Percentiles rank a stretch among this genome's conserved stretches.
These are phyloP conservation scores for Coemansia biformis DNA, from an alignment of 192 early-diverging fungal genomes.

Conservation along the genomic window DNA sequence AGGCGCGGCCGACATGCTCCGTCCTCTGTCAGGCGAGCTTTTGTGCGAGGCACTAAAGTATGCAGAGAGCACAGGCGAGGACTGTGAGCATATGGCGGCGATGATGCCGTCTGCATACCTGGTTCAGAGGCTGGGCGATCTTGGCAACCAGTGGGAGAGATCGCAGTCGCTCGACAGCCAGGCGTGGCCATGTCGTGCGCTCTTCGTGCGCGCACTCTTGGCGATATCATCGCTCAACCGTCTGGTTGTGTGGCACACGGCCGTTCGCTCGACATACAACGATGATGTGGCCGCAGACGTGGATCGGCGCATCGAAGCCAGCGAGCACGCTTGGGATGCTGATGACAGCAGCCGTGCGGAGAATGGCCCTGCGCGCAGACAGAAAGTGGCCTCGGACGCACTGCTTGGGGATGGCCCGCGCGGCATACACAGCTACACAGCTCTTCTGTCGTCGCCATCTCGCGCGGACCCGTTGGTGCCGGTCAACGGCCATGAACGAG, in stretches of 20 bases:
- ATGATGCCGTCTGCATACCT: slow-evolving; percentile 35
- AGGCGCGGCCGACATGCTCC: slow-evolving; percentile 29
- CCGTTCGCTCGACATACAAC: slow-evolving; percentile 30
- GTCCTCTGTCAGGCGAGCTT: slow-evolving; percentile 20
- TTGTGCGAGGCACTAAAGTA: slow-evolving; percentile 12
- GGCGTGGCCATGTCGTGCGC: slow-evolving; percentile 39
- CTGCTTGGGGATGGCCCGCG: no score
- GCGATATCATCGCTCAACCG: slow-evolving; percentile 46
- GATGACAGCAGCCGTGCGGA: not conserved
- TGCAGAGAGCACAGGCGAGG: slow-evolving; percentile 2
- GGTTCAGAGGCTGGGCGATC: slow-evolving; percentile 22
- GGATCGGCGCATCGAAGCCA: slow-evolving; percentile 8
- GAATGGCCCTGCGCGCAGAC: no score
- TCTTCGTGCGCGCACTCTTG: slow-evolving; percentile 33
- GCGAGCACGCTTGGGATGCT: not conserved
- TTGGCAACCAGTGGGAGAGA: slow-evolving; percentile 32
- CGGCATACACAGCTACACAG: no score
- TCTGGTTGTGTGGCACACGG: slow-evolving; percentile 35
- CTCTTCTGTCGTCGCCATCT: no score
- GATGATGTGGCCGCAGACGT: slow-evolving; percentile 28
- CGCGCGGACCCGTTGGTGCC: no score
- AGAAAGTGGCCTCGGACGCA: no score
- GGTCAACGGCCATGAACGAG: no score
- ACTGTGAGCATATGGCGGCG: slow-evolving; percentile 6
- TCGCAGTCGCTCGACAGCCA: slow-evolving; percentile 4